A percentile compares a stretch with the other conserved stretches of the same genome.
phyloP scores from a whole-genome alignment of 805 yeast species.

The Teunomyces gatunensis region DNA sequence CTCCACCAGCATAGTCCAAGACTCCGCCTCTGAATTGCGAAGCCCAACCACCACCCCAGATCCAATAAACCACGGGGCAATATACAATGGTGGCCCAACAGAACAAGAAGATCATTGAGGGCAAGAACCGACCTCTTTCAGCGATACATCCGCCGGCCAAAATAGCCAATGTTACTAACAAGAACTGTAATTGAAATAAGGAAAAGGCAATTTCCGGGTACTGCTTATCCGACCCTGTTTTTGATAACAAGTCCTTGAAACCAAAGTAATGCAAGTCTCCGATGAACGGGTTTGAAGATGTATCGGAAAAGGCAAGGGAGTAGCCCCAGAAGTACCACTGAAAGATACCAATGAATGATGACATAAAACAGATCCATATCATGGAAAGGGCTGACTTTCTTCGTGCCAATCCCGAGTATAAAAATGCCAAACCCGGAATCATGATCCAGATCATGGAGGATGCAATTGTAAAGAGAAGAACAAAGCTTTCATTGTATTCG shows the following conservation, averaged over 20 bases:
- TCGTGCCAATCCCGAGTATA: slow-evolving; percentile 88
- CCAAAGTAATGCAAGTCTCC: slow-evolving; percentile 87
- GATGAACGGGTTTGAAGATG: slow-evolving; percentile 79
- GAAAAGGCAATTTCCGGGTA: slow-evolving; percentile 88
- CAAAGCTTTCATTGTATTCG: slow-evolving; percentile 23
- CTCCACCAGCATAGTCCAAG: slow-evolving; percentile 96
- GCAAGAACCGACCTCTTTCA: slow-evolving; percentile 87
- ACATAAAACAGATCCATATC: slow-evolving; percentile 76
- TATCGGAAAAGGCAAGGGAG: slow-evolving; percentile 79
- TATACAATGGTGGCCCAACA: slow-evolving; percentile 90
- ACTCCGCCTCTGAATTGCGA: slow-evolving; percentile 74
- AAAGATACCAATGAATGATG: slow-evolving; percentile 69
- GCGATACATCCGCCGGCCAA: slow-evolving; percentile 84
- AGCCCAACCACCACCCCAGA: slow-evolving; percentile 98
- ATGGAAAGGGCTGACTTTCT: slow-evolving; percentile 85
- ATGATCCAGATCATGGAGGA: slow-evolving; percentile 78
- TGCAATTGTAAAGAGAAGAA: slow-evolving; percentile 52
- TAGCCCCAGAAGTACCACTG: slow-evolving; percentile 99
- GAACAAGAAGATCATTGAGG: slow-evolving; percentile 78
- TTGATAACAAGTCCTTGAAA: slow-evolving; percentile 59
- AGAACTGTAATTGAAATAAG: slow-evolving; percentile 84
- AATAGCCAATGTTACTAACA: slow-evolving; percentile 89
- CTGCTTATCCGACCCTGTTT: slow-evolving; percentile 27
- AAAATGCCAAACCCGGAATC: slow-evolving; percentile 93
- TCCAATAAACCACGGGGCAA: slow-evolving; percentile 94